Conservation (phyloP, 1,284 basidiomycete species). For the Pyrrhoderma lamaoense region DNA sequence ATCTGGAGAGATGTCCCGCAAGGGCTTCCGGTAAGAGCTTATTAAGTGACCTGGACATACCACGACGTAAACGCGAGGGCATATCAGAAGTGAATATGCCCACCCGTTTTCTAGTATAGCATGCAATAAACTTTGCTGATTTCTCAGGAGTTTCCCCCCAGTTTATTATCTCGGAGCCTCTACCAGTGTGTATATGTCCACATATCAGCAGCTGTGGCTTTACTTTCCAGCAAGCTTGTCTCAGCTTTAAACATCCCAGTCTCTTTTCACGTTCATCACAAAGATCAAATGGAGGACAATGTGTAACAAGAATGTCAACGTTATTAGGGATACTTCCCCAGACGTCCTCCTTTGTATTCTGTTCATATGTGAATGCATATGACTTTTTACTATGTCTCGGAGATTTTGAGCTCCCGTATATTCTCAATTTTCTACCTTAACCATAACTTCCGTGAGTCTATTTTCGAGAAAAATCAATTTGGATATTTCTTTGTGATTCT, state of each 20-base stretch:
- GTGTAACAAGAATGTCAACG: conserved; percentile 27
- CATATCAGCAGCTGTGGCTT: conserved; percentile 33
- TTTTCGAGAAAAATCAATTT: conserved; percentile 29
- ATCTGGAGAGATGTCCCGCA: too few relatives aligned
- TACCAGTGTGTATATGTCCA: conserved; percentile 36
- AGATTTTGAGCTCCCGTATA: conserved; percentile 32
- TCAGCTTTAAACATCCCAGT: conserved; percentile 29
- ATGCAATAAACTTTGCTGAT: too few relatives aligned
- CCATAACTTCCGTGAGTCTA: conserved; percentile 20
- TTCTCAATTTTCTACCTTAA: conserved; percentile 25
- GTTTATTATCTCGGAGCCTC: conserved; percentile 26
- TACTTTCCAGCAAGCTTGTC: conserved; percentile 27
- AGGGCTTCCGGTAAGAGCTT: too few relatives aligned
- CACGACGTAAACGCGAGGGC: too few relatives aligned
- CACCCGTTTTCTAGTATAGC: too few relatives aligned
- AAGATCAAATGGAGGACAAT: conserved; percentile 19
- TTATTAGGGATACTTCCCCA: conserved; percentile 26
- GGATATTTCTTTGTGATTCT: conserved; percentile 5
- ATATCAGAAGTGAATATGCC: too few relatives aligned
- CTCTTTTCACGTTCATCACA: conserved; percentile 8
- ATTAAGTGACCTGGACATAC: too few relatives aligned
- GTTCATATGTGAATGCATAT: conserved; percentile 32
- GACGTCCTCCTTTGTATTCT: not conserved
- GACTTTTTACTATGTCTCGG: conserved; percentile 25
- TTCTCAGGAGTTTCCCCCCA: conserved; percentile 22